Percentiles rank a stretch among this genome's conserved stretches.
Conservation (phyloP, 1,139 yeast species). For the Blastobotrys malaysiensis region DNA sequence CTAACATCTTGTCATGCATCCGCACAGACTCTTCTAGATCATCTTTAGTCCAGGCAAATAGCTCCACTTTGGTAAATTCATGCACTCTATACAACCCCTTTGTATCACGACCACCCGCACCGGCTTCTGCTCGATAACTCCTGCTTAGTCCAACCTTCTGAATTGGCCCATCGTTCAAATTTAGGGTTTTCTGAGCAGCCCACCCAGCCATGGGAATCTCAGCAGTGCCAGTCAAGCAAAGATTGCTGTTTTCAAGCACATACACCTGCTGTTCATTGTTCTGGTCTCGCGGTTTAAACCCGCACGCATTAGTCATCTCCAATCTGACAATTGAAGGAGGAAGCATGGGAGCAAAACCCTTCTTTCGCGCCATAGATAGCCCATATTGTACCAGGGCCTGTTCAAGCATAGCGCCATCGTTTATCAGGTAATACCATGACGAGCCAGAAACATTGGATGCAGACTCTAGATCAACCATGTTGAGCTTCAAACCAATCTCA, state of each 20-base stretch:
- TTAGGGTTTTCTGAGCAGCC: constrained; percentile 41
- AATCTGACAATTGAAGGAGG: constrained; percentile 86
- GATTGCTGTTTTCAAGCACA: constrained; percentile 42
- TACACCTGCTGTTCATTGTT: constrained; percentile 85
- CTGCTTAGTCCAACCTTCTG: constrained; percentile 79
- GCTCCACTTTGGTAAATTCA: constrained; percentile 94
- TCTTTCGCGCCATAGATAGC: constrained; percentile 53
- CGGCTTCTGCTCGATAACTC: constrained; percentile 94
- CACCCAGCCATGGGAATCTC: constrained; percentile 91
- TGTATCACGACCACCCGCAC: constrained; percentile 91
- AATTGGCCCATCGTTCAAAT: constrained; percentile 40
- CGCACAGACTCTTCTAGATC: constrained; percentile 37
- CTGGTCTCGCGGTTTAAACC: constrained; percentile 89
- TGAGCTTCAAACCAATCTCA: constrained; percentile 53
- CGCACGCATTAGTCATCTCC: constrained; percentile 82
- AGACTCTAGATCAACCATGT: constrained; percentile 60
- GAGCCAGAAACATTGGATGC: constrained; percentile 79
- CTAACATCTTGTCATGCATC: constrained; percentile 51
- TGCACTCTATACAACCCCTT: constrained; percentile 92
- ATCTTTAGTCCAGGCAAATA: constrained; percentile 67
- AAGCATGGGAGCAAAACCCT: constrained; percentile 64
- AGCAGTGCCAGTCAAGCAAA: constrained; percentile 88
- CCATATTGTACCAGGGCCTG: constrained; percentile 85
- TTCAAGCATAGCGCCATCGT: constrained; percentile 85
- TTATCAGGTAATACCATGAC: constrained; percentile 81